A percentile compares a stretch with the other conserved stretches of the same genome.
These are phyloP conservation scores for Kodamaea plutei DNA, from an alignment of 1,139 yeast species.

Conservation along the genomic window DNA sequence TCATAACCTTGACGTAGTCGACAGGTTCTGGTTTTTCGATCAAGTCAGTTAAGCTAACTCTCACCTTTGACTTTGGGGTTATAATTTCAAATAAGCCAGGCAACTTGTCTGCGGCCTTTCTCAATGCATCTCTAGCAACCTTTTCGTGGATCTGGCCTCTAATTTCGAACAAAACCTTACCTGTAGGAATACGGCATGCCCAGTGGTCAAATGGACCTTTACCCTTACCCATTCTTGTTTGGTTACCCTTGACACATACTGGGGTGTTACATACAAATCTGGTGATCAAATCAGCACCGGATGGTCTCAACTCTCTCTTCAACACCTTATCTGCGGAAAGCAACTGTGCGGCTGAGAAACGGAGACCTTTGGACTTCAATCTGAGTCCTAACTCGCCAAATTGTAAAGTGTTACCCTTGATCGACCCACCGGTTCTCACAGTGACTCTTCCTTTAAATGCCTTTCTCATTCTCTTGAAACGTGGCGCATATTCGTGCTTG, in stretches of 20 bases:
- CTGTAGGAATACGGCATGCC: slow-evolving; percentile 96
- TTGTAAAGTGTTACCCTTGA: slow-evolving; percentile 76
- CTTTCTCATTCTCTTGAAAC: slow-evolving; percentile 68
- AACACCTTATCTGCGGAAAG: slow-evolving; percentile 88
- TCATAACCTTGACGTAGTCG: slow-evolving; percentile 53
- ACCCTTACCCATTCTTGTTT: slow-evolving; percentile 99
- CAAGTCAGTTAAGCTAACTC: slow-evolving; percentile 61
- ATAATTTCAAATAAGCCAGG: slow-evolving; percentile 93
- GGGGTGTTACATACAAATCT: slow-evolving; percentile 83
- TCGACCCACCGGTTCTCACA: slow-evolving; percentile 92
- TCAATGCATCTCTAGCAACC: slow-evolving; percentile 86
- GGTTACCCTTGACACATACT: slow-evolving; percentile 95
- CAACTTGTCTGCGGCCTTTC: slow-evolving; percentile 86
- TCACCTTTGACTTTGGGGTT: slow-evolving; percentile 57
- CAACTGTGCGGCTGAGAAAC: slow-evolving; percentile 86
- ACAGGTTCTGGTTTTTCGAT: slow-evolving; percentile 43
- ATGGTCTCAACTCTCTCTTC: slow-evolving; percentile 74
- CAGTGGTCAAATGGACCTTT: slow-evolving; percentile 97
- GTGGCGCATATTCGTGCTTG: slow-evolving; percentile 85
- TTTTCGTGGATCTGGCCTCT: slow-evolving; percentile 78
- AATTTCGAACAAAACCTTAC: slow-evolving; percentile 86
- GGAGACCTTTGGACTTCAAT: slow-evolving; percentile 77
- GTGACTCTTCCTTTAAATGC: slow-evolving; percentile 94
- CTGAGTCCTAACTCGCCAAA: slow-evolving; percentile 87
- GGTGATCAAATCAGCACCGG: slow-evolving; percentile 67